phyloP scores from a whole-genome alignment of 2,329 filamentous ascomycete species.

The Lecanosticta acicola region DNA sequence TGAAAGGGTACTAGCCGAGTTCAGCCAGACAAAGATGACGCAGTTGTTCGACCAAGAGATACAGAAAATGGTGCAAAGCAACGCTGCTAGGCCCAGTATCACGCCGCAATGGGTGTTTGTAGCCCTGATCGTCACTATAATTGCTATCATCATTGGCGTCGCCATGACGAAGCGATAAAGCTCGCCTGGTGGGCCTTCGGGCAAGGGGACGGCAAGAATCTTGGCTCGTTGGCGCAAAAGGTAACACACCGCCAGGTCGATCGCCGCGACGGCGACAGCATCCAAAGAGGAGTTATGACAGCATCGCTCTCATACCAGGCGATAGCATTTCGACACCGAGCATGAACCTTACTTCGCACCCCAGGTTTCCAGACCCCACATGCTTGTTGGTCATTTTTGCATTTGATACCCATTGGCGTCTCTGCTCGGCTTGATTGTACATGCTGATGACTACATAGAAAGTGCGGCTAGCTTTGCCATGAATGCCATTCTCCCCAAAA shows the following conservation, averaged over 20 bases:
- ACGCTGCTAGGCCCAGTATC: constrained; percentile 19
- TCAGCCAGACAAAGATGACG: constrained; percentile 79
- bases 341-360: neutral
- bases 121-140: constrained; percentile 11
- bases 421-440: neutral
- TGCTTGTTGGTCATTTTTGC: neutral
- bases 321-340: too few relatives aligned
- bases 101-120: constrained; percentile 58
- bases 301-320: too few relatives aligned
- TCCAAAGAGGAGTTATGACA: constrained; percentile 1
- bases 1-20: constrained; percentile 62
- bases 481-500: neutral
- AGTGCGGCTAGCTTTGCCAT: too few relatives aligned
- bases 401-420: neutral
- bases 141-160: constrained; percentile 11
- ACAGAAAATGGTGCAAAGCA: constrained; percentile 27
- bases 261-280: neutral
- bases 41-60: constrained; percentile 64
- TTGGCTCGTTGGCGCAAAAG: neutral
- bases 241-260: neutral
- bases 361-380: neutral
- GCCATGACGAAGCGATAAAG: constrained; percentile 9
- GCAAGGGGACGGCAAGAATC: neutral
- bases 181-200: constrained; percentile 2
- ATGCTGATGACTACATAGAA: too few relatives aligned